Percentiles rank a stretch among this genome's conserved stretches.
Evolutionary conservation across 805 yeast genomes (phyloP).

Genomic region (Yarrowia yakushimensis): DNA sequence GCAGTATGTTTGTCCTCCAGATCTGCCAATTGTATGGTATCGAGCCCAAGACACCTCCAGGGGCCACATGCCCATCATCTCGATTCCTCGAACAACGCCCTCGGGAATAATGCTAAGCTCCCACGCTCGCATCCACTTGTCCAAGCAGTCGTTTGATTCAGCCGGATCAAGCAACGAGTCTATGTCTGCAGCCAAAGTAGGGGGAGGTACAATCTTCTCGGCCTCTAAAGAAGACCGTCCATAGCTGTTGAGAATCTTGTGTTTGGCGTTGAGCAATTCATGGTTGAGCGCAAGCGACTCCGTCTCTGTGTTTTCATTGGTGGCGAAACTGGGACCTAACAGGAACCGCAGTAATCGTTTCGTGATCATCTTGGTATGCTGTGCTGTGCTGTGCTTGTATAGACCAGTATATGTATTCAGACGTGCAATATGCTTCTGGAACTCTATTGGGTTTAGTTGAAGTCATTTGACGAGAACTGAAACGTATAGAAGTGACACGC

Average conservation of each 20-base stretch:
- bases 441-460: not conserved
- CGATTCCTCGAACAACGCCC: not conserved
- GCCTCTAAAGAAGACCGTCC: constrained; percentile 11
- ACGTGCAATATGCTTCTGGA: not conserved
- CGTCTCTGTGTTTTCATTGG: constrained; percentile 2
- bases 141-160: not conserved
- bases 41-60: constrained; percentile 19
- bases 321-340: constrained; percentile 2
- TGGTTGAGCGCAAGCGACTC: constrained; percentile 8
- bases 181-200: not conserved
- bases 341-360: constrained; percentile 12
- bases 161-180: not conserved
- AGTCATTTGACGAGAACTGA: not conserved
- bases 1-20: constrained; percentile 14
- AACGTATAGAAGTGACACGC: not conserved
- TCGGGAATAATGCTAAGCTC: constrained; percentile 7
- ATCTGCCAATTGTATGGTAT: not conserved
- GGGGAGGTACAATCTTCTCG: not conserved
- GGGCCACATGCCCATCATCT: constrained; percentile 21
- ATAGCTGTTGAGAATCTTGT: constrained; percentile 14
- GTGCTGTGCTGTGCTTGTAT: not conserved
- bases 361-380: constrained; percentile 4
- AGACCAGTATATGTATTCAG: not conserved
- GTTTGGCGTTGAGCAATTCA: constrained; percentile 11
- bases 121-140: constrained; percentile 3